These are phyloP conservation scores for Knufia fluminis DNA, from an alignment of 2,329 filamentous ascomycete species.

Conservation along the genomic window DNA sequence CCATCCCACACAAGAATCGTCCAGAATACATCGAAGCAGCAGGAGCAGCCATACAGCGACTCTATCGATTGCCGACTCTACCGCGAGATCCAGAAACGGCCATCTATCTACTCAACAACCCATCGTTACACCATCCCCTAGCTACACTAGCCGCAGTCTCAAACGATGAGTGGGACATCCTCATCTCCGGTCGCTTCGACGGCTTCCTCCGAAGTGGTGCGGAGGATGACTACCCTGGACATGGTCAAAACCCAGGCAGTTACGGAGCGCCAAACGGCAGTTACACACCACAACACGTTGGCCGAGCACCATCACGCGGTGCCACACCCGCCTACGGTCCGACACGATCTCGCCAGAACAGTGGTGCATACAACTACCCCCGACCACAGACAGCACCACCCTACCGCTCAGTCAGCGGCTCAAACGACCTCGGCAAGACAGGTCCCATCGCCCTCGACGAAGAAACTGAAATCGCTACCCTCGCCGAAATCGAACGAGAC, in stretches of 20 bases:
- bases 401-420: conserved; percentile 22
- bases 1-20: conserved; percentile 50
- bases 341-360: conserved; percentile 15
- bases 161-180: conserved; percentile 90
- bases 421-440: conserved; percentile 31
- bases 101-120: conserved; percentile 76
- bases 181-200: conserved; percentile 87
- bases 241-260: conserved; percentile 1
- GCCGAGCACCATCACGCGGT: conserved; percentile 4
- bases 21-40: conserved; percentile 67
- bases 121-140: conserved; percentile 72
- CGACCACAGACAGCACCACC: conserved; percentile 27
- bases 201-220: conserved; percentile 92
- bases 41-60: conserved; percentile 67
- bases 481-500: conserved; percentile 85
- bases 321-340: conserved; percentile 13
- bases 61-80: conserved; percentile 64
- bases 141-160: conserved; percentile 82
- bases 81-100: conserved; percentile 81
- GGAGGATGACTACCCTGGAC: conserved; percentile 43
- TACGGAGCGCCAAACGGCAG: conserved; percentile 22
- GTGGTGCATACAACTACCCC: conserved; percentile 12
- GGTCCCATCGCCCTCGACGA: conserved; percentile 84
- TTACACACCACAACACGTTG: conserved; percentile 12
- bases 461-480: conserved; percentile 80